Evolutionary conservation across 2,329 filamentous ascomycete genomes (phyloP), one percentile per base, ranked within the genome.

Genomic region (Pestalotiopsis sp.): DNA sequence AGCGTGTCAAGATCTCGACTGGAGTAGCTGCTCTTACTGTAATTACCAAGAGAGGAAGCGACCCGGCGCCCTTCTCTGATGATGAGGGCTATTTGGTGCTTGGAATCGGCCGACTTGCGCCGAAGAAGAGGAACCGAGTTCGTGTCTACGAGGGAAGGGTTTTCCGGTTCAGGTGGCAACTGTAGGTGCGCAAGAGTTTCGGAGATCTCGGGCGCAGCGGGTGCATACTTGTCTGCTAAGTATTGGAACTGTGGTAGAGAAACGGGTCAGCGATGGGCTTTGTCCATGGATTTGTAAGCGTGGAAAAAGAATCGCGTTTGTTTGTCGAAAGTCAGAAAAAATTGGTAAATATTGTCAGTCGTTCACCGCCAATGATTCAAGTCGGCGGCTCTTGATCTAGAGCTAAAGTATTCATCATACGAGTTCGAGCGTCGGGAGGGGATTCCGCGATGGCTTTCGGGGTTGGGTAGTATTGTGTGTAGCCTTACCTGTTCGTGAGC

Each of bases 321-420:
- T 62, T 62, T 39, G 27, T 62, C 17, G 68, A 61, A 71, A 67
- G 71, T 77, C 84, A 82, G 83, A 82, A 79, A 79, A 76, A 77
- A 74, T 83, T 79, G 74, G 79, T 79, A 71, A 79, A 77, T 70
- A 72, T 78, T 88, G 80, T 92, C 90, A 84, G 86, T 92, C 91
- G 31, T 88, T 81, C 77, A 84, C 83, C 85, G 83, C 84, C 80
- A 72, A 75, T 77, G 45, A 59, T 52, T 52, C 55, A 36, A 57
- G 69, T 36, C 31, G 69, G 86, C 83, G 88, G 86, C 90, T 93
- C 87, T 86, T 91, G 91, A 92, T 93, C 92, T 93, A 93, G 92
- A 94, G 92, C 92, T 93, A 93, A 92, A 78, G 78, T 75, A 76
- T 76, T 82, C 80, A 83, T 85, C 83, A 85, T 83, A 68, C 68